Percentiles rank a stretch among this genome's conserved stretches.
phyloP scores from a whole-genome alignment of 495 filamentous ascomycete genomes.

The Podospora didyma region DNA sequence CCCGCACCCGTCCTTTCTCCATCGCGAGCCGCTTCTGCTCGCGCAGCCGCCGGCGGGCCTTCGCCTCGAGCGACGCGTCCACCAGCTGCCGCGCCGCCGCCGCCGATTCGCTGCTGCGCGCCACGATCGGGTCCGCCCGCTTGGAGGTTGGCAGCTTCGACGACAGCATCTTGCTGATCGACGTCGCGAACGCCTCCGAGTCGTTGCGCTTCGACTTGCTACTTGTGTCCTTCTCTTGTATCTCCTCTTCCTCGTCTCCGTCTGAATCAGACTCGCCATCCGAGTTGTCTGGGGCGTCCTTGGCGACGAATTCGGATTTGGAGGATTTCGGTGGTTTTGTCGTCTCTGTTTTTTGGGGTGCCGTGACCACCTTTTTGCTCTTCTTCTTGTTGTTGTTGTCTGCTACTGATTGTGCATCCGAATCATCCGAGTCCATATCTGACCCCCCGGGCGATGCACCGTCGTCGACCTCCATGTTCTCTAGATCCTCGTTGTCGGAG shows the following conservation, averaged over 20 bases:
- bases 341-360: neutral
- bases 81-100: slow-evolving; percentile 60
- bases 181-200: slow-evolving; percentile 81
- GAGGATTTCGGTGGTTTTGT: slow-evolving; percentile 9
- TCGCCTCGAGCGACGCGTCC: slow-evolving; percentile 73
- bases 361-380: neutral
- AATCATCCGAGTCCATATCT: slow-evolving; percentile 36
- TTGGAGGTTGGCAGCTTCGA: slow-evolving; percentile 78
- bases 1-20: slow-evolving; percentile 83
- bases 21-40: slow-evolving; percentile 76
- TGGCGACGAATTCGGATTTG: slow-evolving; percentile 20
- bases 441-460: slow-evolving; percentile 29
- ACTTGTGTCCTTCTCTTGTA: slow-evolving; percentile 29
- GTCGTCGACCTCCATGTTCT: slow-evolving; percentile 43
- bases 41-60: slow-evolving; percentile 71
- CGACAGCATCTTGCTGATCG: slow-evolving; percentile 83
- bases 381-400: neutral
- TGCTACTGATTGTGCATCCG: slow-evolving; percentile 30
- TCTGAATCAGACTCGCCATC: slow-evolving; percentile 28
- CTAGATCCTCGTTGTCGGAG: slow-evolving; percentile 58
- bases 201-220: slow-evolving; percentile 76
- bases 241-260: slow-evolving; percentile 34
- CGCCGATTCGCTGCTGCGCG: slow-evolving; percentile 66
- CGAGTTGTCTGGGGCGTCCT: slow-evolving; percentile 32
- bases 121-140: slow-evolving; percentile 82